phyloP scores from a whole-genome alignment of 2,329 filamentous ascomycete species.

The Fonsecaea pugnacius region DNA sequence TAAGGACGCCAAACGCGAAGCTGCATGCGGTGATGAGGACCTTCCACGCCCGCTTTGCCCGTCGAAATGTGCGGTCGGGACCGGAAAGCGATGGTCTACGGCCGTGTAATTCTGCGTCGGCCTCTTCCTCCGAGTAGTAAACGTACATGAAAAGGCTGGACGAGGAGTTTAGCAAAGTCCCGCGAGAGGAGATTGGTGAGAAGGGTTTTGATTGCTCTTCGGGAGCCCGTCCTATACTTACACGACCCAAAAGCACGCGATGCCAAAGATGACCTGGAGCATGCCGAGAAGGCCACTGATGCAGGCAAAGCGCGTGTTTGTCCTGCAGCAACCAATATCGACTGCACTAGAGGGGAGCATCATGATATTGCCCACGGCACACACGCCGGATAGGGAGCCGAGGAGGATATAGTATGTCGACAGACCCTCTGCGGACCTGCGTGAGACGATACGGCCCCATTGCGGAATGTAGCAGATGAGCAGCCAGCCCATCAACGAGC shows the following conservation, averaged over 20 bases:
- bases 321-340: slow-evolving; percentile 25
- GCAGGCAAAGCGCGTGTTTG: slow-evolving; percentile 23
- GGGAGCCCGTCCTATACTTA: slow-evolving; percentile 3
- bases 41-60: slow-evolving; percentile 20
- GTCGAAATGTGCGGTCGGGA: slow-evolving; percentile 24
- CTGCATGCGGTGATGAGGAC: slow-evolving; percentile 25
- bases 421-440: slow-evolving; percentile 25
- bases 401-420: slow-evolving; percentile 27
- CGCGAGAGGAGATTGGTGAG: not conserved
- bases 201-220: not conserved
- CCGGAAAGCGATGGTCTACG: slow-evolving; percentile 21
- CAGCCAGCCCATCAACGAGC: slow-evolving; percentile 26
- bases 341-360: slow-evolving; percentile 28
- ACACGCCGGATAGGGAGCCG: slow-evolving; percentile 25
- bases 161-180: not conserved
- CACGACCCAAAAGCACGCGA: slow-evolving; percentile 26
- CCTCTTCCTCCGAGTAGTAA: slow-evolving; percentile 27
- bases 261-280: slow-evolving; percentile 26
- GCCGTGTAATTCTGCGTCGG: slow-evolving; percentile 22
- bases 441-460: slow-evolving; percentile 22
- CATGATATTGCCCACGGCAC: slow-evolving; percentile 28
- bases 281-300: slow-evolving; percentile 25
- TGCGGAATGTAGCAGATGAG: slow-evolving; percentile 28
- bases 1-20: slow-evolving; percentile 21
- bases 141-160: slow-evolving; percentile 27